These are phyloP conservation scores for Trichoderma sp. DNA, from an alignment of 2,329 filamentous ascomycete genomes.

Conservation along the genomic window DNA sequence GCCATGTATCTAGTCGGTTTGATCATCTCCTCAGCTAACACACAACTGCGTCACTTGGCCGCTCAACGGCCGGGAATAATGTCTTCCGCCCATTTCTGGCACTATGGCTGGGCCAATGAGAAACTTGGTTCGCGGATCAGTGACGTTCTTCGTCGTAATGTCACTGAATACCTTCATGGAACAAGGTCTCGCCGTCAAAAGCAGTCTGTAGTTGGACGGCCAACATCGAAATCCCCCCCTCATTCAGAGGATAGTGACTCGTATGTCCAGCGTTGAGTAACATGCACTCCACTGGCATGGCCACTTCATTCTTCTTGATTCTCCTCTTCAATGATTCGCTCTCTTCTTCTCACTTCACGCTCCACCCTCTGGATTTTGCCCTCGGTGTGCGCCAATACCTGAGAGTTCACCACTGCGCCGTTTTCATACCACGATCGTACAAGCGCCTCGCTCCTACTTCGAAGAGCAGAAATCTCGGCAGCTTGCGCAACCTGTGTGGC, in stretches of 20 bases:
- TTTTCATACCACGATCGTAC: conserved; percentile 72
- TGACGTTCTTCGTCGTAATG: neutral
- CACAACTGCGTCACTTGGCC: neutral
- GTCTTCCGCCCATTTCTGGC: neutral
- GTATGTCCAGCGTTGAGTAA: neutral
- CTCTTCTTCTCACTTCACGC: conserved; percentile 60
- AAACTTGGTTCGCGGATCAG: neutral
- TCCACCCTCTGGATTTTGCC: conserved; percentile 64
- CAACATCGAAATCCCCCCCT: neutral
- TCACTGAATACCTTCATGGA: no score
- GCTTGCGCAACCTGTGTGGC: conserved; percentile 60
- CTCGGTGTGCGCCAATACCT: conserved; percentile 70
- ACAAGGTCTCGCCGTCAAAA: neutral
- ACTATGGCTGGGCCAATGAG: neutral
- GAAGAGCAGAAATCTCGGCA: conserved; percentile 60
- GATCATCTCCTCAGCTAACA: neutral
- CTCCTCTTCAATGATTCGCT: conserved; percentile 55
- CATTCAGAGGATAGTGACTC: neutral
- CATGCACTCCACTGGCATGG: no score
- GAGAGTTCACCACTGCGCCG: conserved; percentile 64
- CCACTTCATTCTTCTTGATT: conserved; percentile 23
- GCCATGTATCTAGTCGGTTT: neutral
- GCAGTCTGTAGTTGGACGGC: neutral
- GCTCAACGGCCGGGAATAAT: neutral
- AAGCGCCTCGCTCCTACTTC: conserved; percentile 59